Evolutionary conservation across 345 rosid genomes (phyloP).

Genomic region (Cardiospermum halicacabum): DNA sequence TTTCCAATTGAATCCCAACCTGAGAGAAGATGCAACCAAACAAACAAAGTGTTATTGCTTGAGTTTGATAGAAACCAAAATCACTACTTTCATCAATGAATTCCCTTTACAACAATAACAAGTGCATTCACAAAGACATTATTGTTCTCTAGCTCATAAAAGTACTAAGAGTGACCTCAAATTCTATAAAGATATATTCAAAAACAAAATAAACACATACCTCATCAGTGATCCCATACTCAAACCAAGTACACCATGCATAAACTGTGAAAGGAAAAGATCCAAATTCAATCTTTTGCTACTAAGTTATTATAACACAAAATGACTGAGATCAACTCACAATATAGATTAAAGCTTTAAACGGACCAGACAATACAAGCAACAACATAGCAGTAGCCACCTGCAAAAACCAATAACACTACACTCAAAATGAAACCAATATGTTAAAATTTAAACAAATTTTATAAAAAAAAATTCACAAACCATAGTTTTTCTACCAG

Average conservation of each 20-base stretch:
- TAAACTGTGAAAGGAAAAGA: conserved; percentile 48
- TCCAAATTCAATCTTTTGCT: not conserved
- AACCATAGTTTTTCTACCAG: conserved; percentile 95
- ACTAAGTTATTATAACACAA: not conserved
- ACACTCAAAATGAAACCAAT: not conserved
- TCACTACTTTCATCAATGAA: not conserved
- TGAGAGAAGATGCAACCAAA: conserved; percentile 34
- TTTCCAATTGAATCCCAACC: conserved; percentile 64
- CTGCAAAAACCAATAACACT: conserved; percentile 34
- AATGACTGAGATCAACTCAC: conserved; percentile 37
- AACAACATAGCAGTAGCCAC: conserved; percentile 84
- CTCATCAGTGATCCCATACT: conserved; percentile 87
- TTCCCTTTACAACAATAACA: not conserved
- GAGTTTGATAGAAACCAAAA: conserved; percentile 8
- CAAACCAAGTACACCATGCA: conserved; percentile 81
- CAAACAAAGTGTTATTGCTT: conserved; percentile 11
- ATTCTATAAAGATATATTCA: not conserved
- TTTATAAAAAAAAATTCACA: conserved; percentile 15
- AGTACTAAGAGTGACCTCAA: not conserved
- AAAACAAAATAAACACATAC: conserved; percentile 27
- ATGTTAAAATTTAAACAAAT: not conserved
- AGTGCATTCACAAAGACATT: too few relatives aligned
- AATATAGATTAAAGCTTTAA: conserved; percentile 79
- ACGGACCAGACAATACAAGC: conserved; percentile 86
- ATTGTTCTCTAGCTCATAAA: not conserved